phyloP scores from a whole-genome alignment of 2,329 filamentous ascomycete species.

The Aureobasidium zeae region DNA sequence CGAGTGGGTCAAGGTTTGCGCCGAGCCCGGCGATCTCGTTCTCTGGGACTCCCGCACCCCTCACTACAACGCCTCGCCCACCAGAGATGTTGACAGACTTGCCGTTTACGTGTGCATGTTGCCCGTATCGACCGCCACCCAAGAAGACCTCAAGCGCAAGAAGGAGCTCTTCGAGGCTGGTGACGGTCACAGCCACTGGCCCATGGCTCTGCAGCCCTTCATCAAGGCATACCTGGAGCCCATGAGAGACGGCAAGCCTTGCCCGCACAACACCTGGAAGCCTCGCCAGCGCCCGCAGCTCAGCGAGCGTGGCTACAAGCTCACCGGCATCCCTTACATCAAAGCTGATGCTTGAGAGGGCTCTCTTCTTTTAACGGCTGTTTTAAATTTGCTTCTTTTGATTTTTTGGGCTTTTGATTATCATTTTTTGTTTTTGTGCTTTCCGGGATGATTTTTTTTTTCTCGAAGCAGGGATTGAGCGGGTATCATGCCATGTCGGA shows the following conservation, averaged over 20 bases:
- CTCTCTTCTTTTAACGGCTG: too few relatives aligned
- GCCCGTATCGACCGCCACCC: slow-evolving; percentile 13
- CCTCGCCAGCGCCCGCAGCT: slow-evolving; percentile 32
- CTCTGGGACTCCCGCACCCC: slow-evolving; percentile 21
- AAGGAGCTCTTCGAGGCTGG: slow-evolving; percentile 14
- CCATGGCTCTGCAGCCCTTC: slow-evolving; percentile 16
- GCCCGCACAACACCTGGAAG: slow-evolving; percentile 27
- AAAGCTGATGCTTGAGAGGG: background rate
- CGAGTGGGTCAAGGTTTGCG: slow-evolving; percentile 18
- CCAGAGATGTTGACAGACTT: slow-evolving; percentile 22
- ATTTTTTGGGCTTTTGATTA: too few relatives aligned
- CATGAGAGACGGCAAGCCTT: slow-evolving; percentile 23
- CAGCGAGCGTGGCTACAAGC: slow-evolving; percentile 33
- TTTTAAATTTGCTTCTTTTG: too few relatives aligned
- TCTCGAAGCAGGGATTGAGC: too few relatives aligned
- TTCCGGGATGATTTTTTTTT: too few relatives aligned
- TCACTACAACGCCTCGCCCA: slow-evolving; percentile 26
- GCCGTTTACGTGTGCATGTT: slow-evolving; percentile 24
- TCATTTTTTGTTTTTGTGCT: too few relatives aligned
- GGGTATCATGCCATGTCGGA: too few relatives aligned
- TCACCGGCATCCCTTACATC: slow-evolving; percentile 36
- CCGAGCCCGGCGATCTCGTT: slow-evolving; percentile 19
- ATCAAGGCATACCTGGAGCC: slow-evolving; percentile 9
- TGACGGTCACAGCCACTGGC: slow-evolving; percentile 14
- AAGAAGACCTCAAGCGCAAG: slow-evolving; percentile 14